Conservation (phyloP, 768 basidiomycete species). For the Boletellus sp. region DNA sequence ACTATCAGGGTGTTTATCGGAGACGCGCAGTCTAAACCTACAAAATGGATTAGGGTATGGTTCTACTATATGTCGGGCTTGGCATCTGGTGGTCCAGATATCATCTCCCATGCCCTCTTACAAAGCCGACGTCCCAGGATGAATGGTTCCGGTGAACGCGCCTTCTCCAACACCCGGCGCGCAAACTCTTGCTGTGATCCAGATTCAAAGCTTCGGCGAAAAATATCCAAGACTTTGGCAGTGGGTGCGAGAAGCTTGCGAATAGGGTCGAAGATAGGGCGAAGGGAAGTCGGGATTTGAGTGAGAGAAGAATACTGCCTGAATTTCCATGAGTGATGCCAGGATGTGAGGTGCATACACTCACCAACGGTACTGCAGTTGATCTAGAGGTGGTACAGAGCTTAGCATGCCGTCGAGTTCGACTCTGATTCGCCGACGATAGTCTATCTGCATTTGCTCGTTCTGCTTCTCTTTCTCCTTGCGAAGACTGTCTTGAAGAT, state of each 20-base stretch:
- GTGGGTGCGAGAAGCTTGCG: conserved; percentile 57
- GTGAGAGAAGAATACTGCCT: conserved; percentile 54
- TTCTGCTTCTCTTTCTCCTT: conserved; percentile 53
- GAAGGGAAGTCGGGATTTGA: conserved; percentile 54
- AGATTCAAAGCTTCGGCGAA: conserved; percentile 50
- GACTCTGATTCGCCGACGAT: conserved; percentile 21
- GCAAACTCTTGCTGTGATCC: conserved; percentile 61
- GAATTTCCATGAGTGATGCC: background rate
- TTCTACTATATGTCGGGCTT: conserved; percentile 21
- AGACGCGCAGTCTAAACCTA: conserved; percentile 5
- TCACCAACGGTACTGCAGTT: conserved; percentile 34
- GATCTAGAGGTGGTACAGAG: conserved; percentile 22
- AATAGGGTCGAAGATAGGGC: conserved; percentile 51
- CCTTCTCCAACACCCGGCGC: conserved; percentile 58
- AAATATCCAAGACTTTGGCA: conserved; percentile 44
- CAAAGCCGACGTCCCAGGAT: conserved; percentile 38
- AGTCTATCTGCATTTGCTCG: conserved; percentile 40
- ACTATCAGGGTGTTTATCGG: too few relatives aligned
- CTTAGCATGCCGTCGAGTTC: conserved; percentile 30
- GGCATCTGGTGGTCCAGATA: conserved; percentile 29
- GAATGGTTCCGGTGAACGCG: conserved; percentile 58
- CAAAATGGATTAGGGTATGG: conserved; percentile 22
- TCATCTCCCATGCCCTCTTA: conserved; percentile 39
- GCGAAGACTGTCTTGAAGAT: conserved; percentile 27
- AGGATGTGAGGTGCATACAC: conserved; percentile 24